A percentile compares a stretch with the other conserved stretches of the same genome.
Evolutionary conservation across 169 alveolate genomes (phyloP).

Genomic region (Plasmodium coatneyi): DNA sequence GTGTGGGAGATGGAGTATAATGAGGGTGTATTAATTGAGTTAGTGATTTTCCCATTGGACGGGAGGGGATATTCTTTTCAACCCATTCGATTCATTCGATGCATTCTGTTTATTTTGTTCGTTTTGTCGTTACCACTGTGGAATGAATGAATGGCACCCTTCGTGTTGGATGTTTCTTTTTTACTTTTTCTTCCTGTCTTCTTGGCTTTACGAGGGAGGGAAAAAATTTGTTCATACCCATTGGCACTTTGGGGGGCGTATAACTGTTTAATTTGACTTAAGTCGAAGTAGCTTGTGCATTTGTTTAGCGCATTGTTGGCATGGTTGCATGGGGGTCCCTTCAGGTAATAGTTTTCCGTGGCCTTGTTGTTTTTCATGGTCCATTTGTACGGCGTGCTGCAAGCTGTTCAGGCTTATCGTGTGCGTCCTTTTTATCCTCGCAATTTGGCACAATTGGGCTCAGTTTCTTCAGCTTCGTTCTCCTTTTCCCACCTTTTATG

Average conservation of each 20-base stretch:
- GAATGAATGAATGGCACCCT: background rate
- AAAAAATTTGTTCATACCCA: slow-evolving; percentile 47
- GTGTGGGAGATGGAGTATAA: background rate
- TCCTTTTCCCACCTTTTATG: background rate
- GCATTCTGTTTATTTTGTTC: background rate
- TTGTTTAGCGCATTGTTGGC: slow-evolving; percentile 18
- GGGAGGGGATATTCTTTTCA: too few relatives aligned
- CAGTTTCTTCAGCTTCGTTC: background rate
- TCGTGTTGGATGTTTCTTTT: slow-evolving; percentile 4
- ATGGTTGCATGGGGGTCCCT: background rate
- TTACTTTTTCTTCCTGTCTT: slow-evolving; percentile 14
- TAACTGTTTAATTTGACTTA: slow-evolving; percentile 33
- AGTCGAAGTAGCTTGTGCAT: slow-evolving; percentile 35
- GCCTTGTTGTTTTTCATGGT: slow-evolving; percentile 37
- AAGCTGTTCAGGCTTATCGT: background rate
- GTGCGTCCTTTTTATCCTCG: background rate
- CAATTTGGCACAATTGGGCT: background rate
- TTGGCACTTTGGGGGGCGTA: slow-evolving; percentile 6
- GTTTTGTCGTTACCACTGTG: slow-evolving; percentile 6
- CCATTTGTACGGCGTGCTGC: background rate
- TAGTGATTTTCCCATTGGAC: background rate
- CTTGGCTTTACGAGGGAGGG: background rate
- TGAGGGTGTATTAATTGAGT: slow-evolving; percentile 1
- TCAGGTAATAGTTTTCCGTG: background rate
- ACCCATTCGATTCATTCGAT: background rate